Percentiles rank a stretch among this genome's conserved stretches.
Conservation (phyloP, 306 rosid genomes). For the Gillenia trifoliata region DNA sequence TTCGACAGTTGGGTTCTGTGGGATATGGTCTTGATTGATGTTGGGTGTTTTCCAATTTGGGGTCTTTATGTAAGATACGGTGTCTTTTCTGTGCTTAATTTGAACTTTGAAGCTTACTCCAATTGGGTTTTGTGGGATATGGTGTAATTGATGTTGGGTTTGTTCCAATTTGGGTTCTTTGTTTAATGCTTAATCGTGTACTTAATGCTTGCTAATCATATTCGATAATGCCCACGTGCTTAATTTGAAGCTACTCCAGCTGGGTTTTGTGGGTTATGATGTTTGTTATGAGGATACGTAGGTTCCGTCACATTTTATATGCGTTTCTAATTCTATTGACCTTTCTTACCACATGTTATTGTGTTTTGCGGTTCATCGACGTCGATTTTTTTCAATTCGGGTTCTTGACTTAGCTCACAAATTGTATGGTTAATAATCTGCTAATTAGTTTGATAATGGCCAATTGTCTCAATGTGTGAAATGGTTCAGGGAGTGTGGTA, state of each 20-base stretch:
- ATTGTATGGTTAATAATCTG: background rate
- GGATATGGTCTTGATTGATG: background rate
- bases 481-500: constrained; percentile 51
- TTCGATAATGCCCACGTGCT: background rate
- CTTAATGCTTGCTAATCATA: background rate
- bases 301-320: too few species aligned
- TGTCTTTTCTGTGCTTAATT: background rate
- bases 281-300: too few species aligned
- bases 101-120: background rate
- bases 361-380: too few species aligned
- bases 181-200: background rate
- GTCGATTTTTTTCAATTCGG: too few species aligned
- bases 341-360: too few species aligned
- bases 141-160: background rate
- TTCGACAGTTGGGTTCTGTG: background rate
- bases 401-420: background rate
- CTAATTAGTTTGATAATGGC: background rate
- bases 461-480: background rate
- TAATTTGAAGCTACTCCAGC: background rate
- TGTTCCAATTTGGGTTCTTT: background rate
- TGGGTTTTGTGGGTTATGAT: background rate
- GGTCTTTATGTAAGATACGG: background rate
- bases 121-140: background rate
- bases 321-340: too few species aligned
- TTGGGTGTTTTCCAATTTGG: background rate